phyloP scores from a whole-genome alignment of 2,329 filamentous ascomycete species.

The Allantophomopsis lycopodina region DNA sequence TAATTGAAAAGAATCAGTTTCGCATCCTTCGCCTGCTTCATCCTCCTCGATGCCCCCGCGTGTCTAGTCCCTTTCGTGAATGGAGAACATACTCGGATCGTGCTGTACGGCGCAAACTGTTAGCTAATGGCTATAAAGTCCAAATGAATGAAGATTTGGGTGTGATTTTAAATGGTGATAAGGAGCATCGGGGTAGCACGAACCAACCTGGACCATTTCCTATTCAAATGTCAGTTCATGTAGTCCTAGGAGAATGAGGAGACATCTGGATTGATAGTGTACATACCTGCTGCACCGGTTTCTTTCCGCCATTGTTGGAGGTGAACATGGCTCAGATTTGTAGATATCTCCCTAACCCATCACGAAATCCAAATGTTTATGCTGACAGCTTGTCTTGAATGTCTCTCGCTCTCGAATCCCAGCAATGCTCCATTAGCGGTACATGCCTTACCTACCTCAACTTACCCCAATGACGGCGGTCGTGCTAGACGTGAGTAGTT shows the following conservation, averaged over 20 bases:
- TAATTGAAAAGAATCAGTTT: no score
- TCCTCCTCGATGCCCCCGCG: constrained; percentile 1
- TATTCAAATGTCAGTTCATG: constrained; percentile 25
- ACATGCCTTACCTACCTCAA: no score
- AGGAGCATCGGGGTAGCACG: constrained; percentile 26
- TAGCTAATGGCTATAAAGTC: constrained; percentile 3
- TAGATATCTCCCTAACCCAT: not conserved
- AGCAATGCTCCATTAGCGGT: no score
- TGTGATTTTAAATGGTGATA: no score
- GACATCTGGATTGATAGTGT: not conserved
- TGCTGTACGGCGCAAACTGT: constrained; percentile 25
- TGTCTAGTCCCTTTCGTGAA: not conserved
- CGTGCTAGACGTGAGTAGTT: no score
- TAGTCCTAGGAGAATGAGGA: no score
- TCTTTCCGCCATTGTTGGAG: constrained; percentile 52
- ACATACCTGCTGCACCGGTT: constrained; percentile 57
- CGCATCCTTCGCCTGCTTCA: no score
- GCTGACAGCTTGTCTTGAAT: no score
- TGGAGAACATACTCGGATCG: constrained; percentile 43
- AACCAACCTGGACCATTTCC: constrained; percentile 99
- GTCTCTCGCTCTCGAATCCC: no score
- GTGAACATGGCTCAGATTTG: constrained; percentile 38
- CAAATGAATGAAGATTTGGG: no score
- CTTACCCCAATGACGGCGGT: no score
- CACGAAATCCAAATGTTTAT: no score